phyloP scores from a whole-genome alignment of 2,329 filamentous ascomycete genomes.

The Magnaporthiopsis poae region DNA sequence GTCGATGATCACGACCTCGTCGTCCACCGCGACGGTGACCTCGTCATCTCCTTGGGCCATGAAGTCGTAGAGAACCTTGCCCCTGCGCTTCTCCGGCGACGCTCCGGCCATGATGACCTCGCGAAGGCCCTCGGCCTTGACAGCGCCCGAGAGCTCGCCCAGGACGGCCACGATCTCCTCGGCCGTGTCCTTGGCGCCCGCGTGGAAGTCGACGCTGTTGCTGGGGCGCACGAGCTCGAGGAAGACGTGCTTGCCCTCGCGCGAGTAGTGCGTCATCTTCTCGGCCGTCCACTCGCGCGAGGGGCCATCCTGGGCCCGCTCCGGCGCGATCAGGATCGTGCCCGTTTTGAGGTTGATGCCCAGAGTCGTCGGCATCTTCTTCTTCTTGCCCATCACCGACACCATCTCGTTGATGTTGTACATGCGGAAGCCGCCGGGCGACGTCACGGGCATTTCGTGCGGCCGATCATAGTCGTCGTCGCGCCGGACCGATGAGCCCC shows the following conservation, averaged over 20 bases:
- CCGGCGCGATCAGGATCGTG: conserved; percentile 80
- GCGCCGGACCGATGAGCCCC: conserved; percentile 16
- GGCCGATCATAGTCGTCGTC: conserved; percentile 24
- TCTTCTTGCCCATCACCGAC: conserved; percentile 89
- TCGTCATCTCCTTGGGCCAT: conserved; percentile 94
- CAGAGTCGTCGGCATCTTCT: conserved; percentile 95
- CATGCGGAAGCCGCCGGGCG: conserved; percentile 77
- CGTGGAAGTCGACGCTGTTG: conserved; percentile 93
- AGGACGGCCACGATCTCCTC: conserved; percentile 82
- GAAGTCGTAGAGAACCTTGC: conserved; percentile 85
- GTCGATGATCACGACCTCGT: conserved; percentile 84
- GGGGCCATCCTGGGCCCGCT: conserved; percentile 70
- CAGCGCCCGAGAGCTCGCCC: conserved; percentile 79
- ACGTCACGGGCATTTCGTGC: conserved; percentile 31
- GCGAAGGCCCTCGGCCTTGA: conserved; percentile 69
- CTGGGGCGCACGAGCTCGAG: conserved; percentile 84
- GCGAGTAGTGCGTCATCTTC: conserved; percentile 92
- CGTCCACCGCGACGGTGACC: conserved; percentile 78
- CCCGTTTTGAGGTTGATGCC: conserved; percentile 88
- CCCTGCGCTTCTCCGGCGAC: conserved; percentile 63
- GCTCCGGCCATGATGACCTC: conserved; percentile 78
- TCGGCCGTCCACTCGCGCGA: conserved; percentile 90
- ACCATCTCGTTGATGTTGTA: conserved; percentile 98
- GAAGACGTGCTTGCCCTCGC: conserved; percentile 96
- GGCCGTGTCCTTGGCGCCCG: conserved; percentile 91